A percentile compares a stretch with the other conserved stretches of the same genome.
These are phyloP conservation scores for Neotropicomus parvogracilis DNA, from an alignment of 1,284 basidiomycete genomes.

Conservation along the genomic window DNA sequence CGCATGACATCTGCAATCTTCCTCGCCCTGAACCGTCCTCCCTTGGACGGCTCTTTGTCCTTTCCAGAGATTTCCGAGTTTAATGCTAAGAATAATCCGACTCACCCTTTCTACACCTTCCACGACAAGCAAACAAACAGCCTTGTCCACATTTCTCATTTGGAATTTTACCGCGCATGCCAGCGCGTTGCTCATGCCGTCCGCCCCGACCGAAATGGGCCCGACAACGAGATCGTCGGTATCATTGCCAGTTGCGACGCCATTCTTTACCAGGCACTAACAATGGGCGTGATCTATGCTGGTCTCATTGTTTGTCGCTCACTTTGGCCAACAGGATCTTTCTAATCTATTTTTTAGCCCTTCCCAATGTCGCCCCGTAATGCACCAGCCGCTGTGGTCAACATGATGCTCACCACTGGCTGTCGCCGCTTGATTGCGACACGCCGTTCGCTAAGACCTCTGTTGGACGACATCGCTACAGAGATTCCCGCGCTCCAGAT, in stretches of 20 bases:
- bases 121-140: constrained; percentile 8
- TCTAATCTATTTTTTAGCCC: constrained; percentile 13
- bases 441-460: constrained; percentile 18
- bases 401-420: constrained; percentile 32
- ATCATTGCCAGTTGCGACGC: constrained; percentile 32
- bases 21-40: constrained; percentile 9
- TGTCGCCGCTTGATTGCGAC: constrained; percentile 35
- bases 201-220: constrained; percentile 18
- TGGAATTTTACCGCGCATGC: constrained; percentile 32
- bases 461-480: constrained; percentile 26
- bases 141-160: constrained; percentile 21
- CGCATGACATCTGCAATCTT: neutral
- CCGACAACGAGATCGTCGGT: constrained; percentile 23
- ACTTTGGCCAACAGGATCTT: too few species aligned
- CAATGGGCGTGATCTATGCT: constrained; percentile 31
- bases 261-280: constrained; percentile 32
- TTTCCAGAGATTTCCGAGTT: constrained; percentile 26
- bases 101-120: constrained; percentile 22
- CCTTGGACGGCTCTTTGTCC: constrained; percentile 25
- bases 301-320: constrained; percentile 30
- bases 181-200: constrained; percentile 32
- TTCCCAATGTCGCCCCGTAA: constrained; percentile 39
- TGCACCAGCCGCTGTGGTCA: constrained; percentile 32
- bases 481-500: constrained; percentile 27
- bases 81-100: constrained; percentile 18